These are phyloP conservation scores for Cryptococcus jaspeensis DNA, from an alignment of 1,284 basidiomycete species.

Conservation along the genomic window DNA sequence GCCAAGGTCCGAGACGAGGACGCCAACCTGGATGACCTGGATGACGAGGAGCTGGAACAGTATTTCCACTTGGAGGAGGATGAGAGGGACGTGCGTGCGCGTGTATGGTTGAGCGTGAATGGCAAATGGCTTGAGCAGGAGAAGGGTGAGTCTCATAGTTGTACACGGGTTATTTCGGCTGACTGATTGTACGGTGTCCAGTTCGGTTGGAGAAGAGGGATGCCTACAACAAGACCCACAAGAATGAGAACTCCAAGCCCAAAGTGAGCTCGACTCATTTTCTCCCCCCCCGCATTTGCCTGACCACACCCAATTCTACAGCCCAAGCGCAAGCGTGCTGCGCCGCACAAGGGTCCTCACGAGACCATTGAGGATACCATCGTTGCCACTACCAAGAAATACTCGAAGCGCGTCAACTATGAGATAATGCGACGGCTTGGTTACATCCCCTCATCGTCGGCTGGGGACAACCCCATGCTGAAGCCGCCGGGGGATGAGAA, in stretches of 20 bases:
- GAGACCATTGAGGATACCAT: slow-evolving; percentile 37
- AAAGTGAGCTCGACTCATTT: slow-evolving; percentile 19
- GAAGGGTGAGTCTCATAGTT: slow-evolving; percentile 61
- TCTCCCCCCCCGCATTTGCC: neutral
- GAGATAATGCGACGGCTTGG: slow-evolving; percentile 26
- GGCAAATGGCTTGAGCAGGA: slow-evolving; percentile 87
- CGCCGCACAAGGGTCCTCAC: slow-evolving; percentile 34
- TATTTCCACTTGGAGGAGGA: slow-evolving; percentile 75
- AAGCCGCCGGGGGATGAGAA: slow-evolving; percentile 10
- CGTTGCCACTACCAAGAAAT: slow-evolving; percentile 33
- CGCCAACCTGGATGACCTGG: slow-evolving; percentile 63
- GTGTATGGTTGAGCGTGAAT: slow-evolving; percentile 96
- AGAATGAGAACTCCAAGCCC: slow-evolving; percentile 34
- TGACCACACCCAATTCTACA: neutral
- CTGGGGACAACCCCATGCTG: neutral
- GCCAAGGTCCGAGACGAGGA: slow-evolving; percentile 34
- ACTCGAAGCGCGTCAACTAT: slow-evolving; percentile 44
- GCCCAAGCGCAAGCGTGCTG: slow-evolving; percentile 26
- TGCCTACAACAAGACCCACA: slow-evolving; percentile 27
- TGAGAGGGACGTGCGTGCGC: slow-evolving; percentile 85
- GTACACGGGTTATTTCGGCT: neutral
- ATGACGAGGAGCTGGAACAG: slow-evolving; percentile 88
- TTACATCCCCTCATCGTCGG: neutral
- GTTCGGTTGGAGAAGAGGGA: slow-evolving; percentile 35
- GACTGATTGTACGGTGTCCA: slow-evolving; percentile 6